Evolutionary conservation across 2,329 filamentous ascomycete genomes (phyloP).

Genomic region (Biscogniauxia sp.): DNA sequence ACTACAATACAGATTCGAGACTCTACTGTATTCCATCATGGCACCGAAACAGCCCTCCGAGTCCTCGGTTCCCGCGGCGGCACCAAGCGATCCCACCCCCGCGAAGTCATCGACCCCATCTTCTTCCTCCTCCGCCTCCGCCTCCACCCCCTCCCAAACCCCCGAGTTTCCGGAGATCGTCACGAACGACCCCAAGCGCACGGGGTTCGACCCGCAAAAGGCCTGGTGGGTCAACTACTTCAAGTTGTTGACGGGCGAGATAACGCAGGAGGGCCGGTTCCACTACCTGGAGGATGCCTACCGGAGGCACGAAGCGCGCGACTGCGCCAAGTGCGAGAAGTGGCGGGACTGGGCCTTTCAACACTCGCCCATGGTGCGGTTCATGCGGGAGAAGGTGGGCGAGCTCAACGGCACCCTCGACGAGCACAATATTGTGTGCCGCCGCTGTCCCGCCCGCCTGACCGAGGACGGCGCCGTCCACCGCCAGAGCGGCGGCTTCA

Average conservation of each 20-base stretch:
- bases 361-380: conserved; percentile 83
- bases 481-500: conserved; percentile 75
- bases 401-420: conserved; percentile 77
- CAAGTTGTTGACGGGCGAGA: conserved; percentile 71
- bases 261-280: conserved; percentile 66
- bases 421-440: conserved; percentile 73
- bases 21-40: conserved; percentile 7
- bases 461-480: conserved; percentile 60
- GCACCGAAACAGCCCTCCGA: conserved; percentile 16
- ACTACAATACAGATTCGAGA: background rate
- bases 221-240: conserved; percentile 82
- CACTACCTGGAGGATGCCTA: conserved; percentile 79
- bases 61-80: conserved; percentile 8
- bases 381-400: conserved; percentile 77
- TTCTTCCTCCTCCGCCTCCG: conserved; percentile 6
- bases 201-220: conserved; percentile 60
- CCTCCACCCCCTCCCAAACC: conserved; percentile 9
- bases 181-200: conserved; percentile 58
- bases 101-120: conserved; percentile 6
- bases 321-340: conserved; percentile 79
- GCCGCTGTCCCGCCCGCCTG: conserved; percentile 66
- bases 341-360: conserved; percentile 80
- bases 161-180: conserved; percentile 35
- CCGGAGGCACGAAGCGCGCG: conserved; percentile 68
- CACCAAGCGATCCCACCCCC: conserved; percentile 5